Percentiles rank a stretch among this genome's conserved stretches.
phyloP scores from a whole-genome alignment of 2,329 filamentous ascomycete genomes.

The Phaeosphaeria sp. region DNA sequence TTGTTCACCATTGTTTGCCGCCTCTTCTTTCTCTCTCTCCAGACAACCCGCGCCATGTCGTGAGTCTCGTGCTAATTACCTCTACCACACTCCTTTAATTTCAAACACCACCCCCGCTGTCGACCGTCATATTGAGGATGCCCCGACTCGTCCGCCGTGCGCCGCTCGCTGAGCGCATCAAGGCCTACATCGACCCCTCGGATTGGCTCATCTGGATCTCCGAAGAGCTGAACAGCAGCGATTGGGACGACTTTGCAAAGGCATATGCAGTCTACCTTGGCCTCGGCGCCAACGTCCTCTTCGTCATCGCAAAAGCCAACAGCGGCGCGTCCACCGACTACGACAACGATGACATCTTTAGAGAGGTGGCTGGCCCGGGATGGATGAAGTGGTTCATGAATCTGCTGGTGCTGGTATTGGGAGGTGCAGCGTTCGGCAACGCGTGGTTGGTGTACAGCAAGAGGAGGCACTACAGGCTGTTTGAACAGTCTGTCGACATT shows the following conservation, averaged over 20 bases:
- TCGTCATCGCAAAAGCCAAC: conserved; percentile 85
- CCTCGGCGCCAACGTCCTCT: conserved; percentile 76
- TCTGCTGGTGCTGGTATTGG: conserved; percentile 74
- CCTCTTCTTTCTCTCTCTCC: conserved; percentile 12
- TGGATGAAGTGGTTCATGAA: conserved; percentile 73
- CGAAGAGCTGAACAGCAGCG: conserved; percentile 88
- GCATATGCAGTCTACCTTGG: conserved; percentile 78
- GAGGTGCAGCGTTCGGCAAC: conserved; percentile 73
- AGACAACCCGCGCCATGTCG: conserved; percentile 29
- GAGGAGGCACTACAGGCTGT: conserved; percentile 87
- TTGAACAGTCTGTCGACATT: conserved; percentile 82
- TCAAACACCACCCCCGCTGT: background rate
- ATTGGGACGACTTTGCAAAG: conserved; percentile 82
- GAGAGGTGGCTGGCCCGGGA: conserved; percentile 58
- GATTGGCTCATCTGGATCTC: conserved; percentile 91
- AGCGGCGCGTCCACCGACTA: conserved; percentile 57
- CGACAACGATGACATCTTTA: conserved; percentile 82
- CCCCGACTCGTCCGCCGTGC: conserved; percentile 83
- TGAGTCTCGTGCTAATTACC: conserved; percentile 14
- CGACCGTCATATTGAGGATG: conserved; percentile 52
- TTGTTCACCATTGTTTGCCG: conserved; percentile 18
- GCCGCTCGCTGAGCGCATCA: conserved; percentile 81
- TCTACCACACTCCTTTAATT: background rate
- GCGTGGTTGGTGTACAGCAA: conserved; percentile 82
- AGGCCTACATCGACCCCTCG: conserved; percentile 80